Evolutionary conservation across 75 land plant genomes (phyloP).

Genomic region (Cunninghamia lanceolata): DNA sequence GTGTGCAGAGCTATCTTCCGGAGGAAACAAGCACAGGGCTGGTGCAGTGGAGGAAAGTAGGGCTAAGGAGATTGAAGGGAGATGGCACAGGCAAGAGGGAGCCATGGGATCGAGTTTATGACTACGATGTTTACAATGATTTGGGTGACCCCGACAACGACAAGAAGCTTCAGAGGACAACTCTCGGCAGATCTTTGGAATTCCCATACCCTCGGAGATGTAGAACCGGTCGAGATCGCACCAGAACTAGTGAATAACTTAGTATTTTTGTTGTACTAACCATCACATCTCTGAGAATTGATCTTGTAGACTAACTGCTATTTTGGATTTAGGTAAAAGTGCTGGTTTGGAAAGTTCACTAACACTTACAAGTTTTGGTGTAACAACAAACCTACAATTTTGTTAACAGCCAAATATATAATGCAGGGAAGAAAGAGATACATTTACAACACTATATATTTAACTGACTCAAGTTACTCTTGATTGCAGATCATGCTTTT

Average conservation of each 20-base stretch:
- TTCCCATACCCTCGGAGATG: conserved; percentile 29
- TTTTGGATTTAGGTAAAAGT: too few species aligned
- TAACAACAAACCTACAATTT: too few species aligned
- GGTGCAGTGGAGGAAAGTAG: conserved; percentile 4
- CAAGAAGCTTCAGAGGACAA: conserved; percentile 5
- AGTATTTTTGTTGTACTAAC: too few species aligned
- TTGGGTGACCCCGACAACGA: conserved; percentile 19
- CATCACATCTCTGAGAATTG: too few species aligned
- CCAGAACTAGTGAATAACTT: conserved; percentile 10
- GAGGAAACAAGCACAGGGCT: conserved; percentile 20
- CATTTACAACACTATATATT: conserved; percentile 8
- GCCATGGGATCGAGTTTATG: conserved; percentile 16
- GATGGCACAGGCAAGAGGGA: conserved; percentile 21
- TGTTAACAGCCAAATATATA: neutral
- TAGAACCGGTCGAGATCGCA: conserved; percentile 20
- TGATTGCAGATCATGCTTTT: neutral
- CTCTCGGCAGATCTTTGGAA: conserved; percentile 14
- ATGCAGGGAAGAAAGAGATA: too few species aligned
- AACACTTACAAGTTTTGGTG: too few species aligned
- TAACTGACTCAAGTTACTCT: neutral
- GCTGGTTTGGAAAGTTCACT: too few species aligned
- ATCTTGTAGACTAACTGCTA: too few species aligned
- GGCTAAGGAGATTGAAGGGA: conserved; percentile 13
- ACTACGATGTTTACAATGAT: conserved; percentile 29
- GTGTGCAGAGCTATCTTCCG: conserved; percentile 20